Base-by-base conservation (phyloP, 164 flowering plant species). In the Sextonia rubra region DNA sequence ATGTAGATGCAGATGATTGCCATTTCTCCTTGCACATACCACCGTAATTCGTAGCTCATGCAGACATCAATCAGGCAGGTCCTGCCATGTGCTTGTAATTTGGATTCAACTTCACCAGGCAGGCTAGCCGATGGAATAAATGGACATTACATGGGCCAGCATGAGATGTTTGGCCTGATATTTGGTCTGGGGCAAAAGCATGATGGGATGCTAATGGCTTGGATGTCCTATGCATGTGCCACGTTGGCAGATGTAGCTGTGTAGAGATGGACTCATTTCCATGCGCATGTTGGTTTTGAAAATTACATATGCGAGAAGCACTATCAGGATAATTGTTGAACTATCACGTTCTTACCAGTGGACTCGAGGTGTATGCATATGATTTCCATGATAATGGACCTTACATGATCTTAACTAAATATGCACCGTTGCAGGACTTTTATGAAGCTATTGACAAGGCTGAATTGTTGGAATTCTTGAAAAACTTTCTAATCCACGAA, bases 371-470 rank as follows among this genome's bases (percentile, higher is more conserved):
- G 44, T 8, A 37, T 37, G 44, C 44, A 37, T 37, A 52, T 52
- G 17, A 20, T 20, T 52, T 52, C 58, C n/a, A 15, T 52, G 58
- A 3, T 52, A 18, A 20, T 52, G 58, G 58, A 52, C n/a, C 58
- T 52, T 52, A 9, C 72, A n/a, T 60, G 56, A 29, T 4, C 4
- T 27, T 27, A 14, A 20, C 29, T 18, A 20, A 66, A 14, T 72
- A 60, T 70, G 15, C 67, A 58, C 30, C 58, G 49, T 48, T 84
- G 83, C 89, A 95, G 98, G 91, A 70, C 47, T 91, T 93, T 77
- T 93, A 95, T 79, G 91, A 91, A 66, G 82, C 82, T 78, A 86
- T 95, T 17, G 71, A 84, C 73, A 84, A 81, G 66, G 98, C 98
- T 63, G 84, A 85, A 70, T 72, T 95, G 44, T 75, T 91, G 77